Conservation (phyloP, 1,284 basidiomycete genomes). For the Pulveroboletus sp. region DNA sequence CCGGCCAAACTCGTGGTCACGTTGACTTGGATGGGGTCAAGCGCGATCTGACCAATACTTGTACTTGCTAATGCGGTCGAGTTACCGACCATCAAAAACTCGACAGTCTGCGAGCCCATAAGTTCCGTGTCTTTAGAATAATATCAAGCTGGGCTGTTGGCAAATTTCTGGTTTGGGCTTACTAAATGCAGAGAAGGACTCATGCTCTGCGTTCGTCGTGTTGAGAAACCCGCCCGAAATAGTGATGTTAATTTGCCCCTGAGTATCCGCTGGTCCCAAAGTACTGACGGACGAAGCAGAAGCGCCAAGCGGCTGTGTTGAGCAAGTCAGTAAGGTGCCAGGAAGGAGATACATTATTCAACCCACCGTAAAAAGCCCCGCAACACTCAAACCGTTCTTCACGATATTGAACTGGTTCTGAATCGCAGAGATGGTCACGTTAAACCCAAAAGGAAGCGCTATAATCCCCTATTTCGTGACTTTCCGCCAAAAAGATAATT, state of each 20-base stretch:
- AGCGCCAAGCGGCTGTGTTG: conserved; percentile 51
- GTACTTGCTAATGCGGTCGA: conserved; percentile 64
- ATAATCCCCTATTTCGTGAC: conserved; percentile 1
- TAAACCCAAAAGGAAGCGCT: conserved; percentile 80
- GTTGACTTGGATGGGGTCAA: conserved; percentile 75
- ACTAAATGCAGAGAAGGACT: conserved; percentile 58
- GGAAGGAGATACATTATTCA: conserved; percentile 3
- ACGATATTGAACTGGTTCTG: conserved; percentile 64
- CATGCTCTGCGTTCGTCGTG: conserved; percentile 48
- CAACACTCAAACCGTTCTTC: conserved; percentile 48
- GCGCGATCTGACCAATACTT: conserved; percentile 65
- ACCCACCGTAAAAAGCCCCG: conserved; percentile 53
- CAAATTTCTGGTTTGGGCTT: conserved; percentile 17
- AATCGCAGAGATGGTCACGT: conserved; percentile 59
- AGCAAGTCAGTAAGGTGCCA: conserved; percentile 13
- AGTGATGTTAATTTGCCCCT: conserved; percentile 64
- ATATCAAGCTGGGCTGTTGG: conserved; percentile 1
- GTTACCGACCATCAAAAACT: conserved; percentile 55
- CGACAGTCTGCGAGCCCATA: too few relatives aligned
- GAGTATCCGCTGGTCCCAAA: conserved; percentile 53
- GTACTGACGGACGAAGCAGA: conserved; percentile 55
- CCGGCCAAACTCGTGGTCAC: conserved; percentile 67
- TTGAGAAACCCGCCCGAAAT: conserved; percentile 55
- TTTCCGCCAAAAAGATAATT: neutral
- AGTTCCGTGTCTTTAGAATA: conserved; percentile 36